A percentile compares a stretch with the other conserved stretches of the same genome.
phyloP scores from a whole-genome alignment of 1,284 basidiomycete species.

The Apiotrichum domesticum region DNA sequence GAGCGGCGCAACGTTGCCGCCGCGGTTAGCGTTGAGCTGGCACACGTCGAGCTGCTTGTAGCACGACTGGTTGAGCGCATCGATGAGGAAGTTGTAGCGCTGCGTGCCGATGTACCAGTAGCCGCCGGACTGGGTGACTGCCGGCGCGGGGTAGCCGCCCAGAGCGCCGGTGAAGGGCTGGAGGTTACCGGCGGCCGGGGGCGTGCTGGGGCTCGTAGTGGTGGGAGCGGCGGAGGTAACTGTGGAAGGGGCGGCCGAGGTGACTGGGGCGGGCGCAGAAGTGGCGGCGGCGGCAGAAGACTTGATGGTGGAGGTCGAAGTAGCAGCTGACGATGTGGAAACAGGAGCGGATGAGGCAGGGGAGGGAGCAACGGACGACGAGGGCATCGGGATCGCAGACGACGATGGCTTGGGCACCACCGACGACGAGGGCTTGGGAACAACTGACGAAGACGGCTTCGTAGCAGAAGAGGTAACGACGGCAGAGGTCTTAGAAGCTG shows the following conservation, averaged over 20 bases:
- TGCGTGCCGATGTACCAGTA: constrained; percentile 4
- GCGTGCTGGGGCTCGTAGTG: constrained; percentile 2
- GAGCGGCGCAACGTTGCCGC: constrained; percentile 19
- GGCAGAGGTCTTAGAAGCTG: not conserved
- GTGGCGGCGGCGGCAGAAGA: constrained; percentile 18
- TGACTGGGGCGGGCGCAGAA: not conserved
- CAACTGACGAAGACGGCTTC: not conserved
- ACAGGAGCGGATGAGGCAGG: not conserved
- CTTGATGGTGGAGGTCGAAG: not conserved
- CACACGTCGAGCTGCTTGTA: constrained; percentile 26
- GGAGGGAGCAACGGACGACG: not conserved
- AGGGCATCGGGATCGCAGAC: constrained; percentile 23
- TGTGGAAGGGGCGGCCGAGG: not conserved
- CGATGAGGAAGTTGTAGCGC: constrained; percentile 24
- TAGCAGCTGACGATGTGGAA: constrained; percentile 1
- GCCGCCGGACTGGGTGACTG: constrained; percentile 12
- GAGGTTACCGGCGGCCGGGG: constrained; percentile 15
- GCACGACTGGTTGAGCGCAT: constrained; percentile 24
- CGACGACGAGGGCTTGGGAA: not conserved
- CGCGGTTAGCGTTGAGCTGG: constrained; percentile 21
- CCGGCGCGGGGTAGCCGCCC: constrained; percentile 25
- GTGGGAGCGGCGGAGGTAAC: not conserved
- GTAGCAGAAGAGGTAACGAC: too few relatives aligned
- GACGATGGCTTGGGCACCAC: not conserved
- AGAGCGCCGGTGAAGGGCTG: constrained; percentile 27